Percentiles rank a stretch among this genome's conserved stretches.
Evolutionary conservation across 2,329 filamentous ascomycete genomes (phyloP).

Genomic region (Penicillium sp.): DNA sequence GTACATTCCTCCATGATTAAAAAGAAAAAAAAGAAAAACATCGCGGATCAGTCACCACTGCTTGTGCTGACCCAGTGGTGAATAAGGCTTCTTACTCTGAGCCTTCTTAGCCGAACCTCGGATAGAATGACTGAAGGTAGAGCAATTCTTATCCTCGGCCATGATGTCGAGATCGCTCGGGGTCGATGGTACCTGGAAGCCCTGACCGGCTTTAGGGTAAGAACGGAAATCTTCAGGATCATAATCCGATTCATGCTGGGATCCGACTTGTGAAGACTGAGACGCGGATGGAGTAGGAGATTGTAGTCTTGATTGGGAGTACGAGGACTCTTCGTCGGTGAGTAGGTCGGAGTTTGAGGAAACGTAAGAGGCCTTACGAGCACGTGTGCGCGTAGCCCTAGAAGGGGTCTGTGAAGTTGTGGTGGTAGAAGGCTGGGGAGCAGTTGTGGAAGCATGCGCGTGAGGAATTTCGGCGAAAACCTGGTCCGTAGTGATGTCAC

Average conservation of each 20-base stretch:
- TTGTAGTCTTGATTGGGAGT: background rate
- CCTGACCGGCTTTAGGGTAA: constrained; percentile 63
- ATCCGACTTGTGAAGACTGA: constrained; percentile 3
- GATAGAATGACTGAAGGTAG: constrained; percentile 54
- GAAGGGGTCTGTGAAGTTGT: background rate
- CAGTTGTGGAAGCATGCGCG: background rate
- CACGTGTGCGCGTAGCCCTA: background rate
- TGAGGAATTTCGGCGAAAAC: background rate
- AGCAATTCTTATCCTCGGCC: constrained; percentile 56
- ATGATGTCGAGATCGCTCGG: constrained; percentile 61
- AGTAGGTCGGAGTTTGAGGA: constrained; percentile 2
- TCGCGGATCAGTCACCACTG: background rate
- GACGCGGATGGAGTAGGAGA: constrained; percentile 28
- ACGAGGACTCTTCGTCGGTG: constrained; percentile 1
- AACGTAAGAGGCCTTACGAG: background rate
- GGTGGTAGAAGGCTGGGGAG: background rate
- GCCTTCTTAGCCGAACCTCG: background rate
- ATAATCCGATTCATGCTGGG: constrained; percentile 42
- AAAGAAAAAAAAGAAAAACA: background rate
- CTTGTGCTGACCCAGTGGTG: background rate
- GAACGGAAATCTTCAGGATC: constrained; percentile 57
- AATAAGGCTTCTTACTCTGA: background rate
- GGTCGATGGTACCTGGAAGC: constrained; percentile 57
- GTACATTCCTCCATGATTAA: background rate
- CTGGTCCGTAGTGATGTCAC: background rate